Conservation (phyloP, 768 basidiomycete species). For the Boletus bicolor region DNA sequence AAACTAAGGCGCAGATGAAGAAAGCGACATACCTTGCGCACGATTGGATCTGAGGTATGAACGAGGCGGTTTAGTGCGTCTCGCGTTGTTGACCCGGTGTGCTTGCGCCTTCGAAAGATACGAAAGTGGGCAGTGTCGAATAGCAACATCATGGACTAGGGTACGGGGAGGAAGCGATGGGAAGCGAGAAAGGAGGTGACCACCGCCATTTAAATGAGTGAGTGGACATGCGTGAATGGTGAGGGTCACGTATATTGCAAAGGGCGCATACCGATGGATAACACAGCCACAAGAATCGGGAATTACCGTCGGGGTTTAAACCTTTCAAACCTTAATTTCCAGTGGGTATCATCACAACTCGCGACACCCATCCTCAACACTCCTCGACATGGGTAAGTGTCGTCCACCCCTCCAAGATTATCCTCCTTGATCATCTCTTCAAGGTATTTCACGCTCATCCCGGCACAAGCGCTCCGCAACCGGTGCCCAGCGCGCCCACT, state of each 20-base stretch:
- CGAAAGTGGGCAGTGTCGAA: constrained; percentile 33
- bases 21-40: constrained; percentile 50
- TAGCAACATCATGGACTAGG: constrained; percentile 19
- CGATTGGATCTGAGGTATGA: constrained; percentile 48
- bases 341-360: constrained; percentile 53
- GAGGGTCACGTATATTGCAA: constrained; percentile 14
- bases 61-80: constrained; percentile 70
- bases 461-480: constrained; percentile 96
- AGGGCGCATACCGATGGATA: not conserved
- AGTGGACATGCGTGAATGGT: constrained; percentile 19
- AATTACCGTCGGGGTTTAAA: constrained; percentile 30
- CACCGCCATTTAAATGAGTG: constrained; percentile 20
- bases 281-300: constrained; percentile 24
- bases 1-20: constrained; percentile 33
- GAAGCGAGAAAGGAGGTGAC: constrained; percentile 23
- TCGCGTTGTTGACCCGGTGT: constrained; percentile 48
- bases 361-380: constrained; percentile 61
- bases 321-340: constrained; percentile 36
- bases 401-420: constrained; percentile 19
- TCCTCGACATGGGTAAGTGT: constrained; percentile 71
- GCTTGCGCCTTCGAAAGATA: constrained; percentile 44
- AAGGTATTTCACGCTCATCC: constrained; percentile 96
- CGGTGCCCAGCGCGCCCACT: constrained; percentile 89
- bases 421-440: constrained; percentile 9
- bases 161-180: constrained; percentile 20